Percentiles rank a stretch among this genome's conserved stretches.
Conservation (phyloP, 2,329 filamentous ascomycete genomes). For the Eutypella sp. region DNA sequence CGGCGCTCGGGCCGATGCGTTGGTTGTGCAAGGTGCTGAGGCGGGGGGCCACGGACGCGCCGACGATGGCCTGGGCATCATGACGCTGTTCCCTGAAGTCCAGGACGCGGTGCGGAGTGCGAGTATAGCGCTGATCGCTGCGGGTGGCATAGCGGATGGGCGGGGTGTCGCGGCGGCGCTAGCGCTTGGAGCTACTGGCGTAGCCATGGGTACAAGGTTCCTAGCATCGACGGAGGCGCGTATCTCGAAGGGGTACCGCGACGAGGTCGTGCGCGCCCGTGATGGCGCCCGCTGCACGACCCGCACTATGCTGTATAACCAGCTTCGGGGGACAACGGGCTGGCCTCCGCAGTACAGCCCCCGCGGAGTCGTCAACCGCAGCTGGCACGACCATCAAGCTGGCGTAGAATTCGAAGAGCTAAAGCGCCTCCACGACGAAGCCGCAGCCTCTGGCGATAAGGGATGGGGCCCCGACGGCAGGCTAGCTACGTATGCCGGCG, state of each 20-base stretch:
- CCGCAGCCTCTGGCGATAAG: constrained; percentile 32
- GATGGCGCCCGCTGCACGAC: constrained; percentile 35
- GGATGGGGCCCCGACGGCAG: constrained; percentile 45
- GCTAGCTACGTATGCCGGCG: constrained; percentile 46
- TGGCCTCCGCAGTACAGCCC: constrained; percentile 38
- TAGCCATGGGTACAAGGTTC: constrained; percentile 60
- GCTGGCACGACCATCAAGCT: constrained; percentile 30
- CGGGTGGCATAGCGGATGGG: constrained; percentile 49
- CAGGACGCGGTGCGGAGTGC: constrained; percentile 31
- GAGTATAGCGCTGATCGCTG: constrained; percentile 41
- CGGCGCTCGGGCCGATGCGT: constrained; percentile 36
- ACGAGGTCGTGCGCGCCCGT: constrained; percentile 35
- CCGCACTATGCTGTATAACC: constrained; percentile 40
- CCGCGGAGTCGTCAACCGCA: constrained; percentile 34
- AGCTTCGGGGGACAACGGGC: constrained; percentile 36
- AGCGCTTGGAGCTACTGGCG: constrained; percentile 46
- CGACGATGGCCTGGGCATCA: constrained; percentile 6
- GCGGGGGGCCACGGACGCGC: constrained; percentile 48
- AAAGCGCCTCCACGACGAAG: constrained; percentile 36
- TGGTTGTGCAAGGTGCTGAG: constrained; percentile 49
- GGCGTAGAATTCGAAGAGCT: constrained; percentile 39
- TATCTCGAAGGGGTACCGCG: constrained; percentile 35
- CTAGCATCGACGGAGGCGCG: constrained; percentile 43
- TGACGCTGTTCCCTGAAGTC: constrained; percentile 45
- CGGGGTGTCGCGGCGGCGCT: constrained; percentile 45